Base-by-base conservation (phyloP, 106 monocot genomes). In the Narthecium ossifragum region DNA sequence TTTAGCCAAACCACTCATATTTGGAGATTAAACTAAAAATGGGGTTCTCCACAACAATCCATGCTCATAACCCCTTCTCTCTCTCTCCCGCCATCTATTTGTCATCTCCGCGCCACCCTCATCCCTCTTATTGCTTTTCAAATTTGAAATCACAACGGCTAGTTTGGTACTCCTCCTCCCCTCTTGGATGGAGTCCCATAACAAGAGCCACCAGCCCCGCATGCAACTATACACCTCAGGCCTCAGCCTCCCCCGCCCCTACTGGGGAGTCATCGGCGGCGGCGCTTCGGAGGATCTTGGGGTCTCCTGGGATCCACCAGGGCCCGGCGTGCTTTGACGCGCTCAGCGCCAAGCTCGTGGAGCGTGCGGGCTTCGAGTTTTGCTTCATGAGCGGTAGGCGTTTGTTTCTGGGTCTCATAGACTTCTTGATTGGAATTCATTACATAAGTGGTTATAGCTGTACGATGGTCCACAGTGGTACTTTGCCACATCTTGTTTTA, bases 311-410 rank as follows among this genome's bases (percentile, higher is more conserved):
- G 30, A 74, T 73, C 55, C 84, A 86, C 41, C 90, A 84, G 81
- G 96, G 90, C 5, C 96, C 96, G 4, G 90, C 86, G 1, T 86
- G 83, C 71, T 90, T 84, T 57, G 90, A 96, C 48, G 90, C 84
- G 14, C 76, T 96, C 51, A 90, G 90, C 32, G 96, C 90, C 10
- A 90, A 76, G 71, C 90, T 98, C 28, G 86, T 98, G 0, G 81
- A 90, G 72, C 59, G 73, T 18, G 90, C 96, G 8, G 90, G 87
- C 3, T 98, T 98, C 60, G 23, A 39, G 46, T 84, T 81, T 50
- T 84, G 86, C 56, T 84, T 96, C 78, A 84, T 71, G 67, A 90
- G 96, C 73, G 90, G 94, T 84, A 78, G 32, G 67, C 79, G 84
- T 77, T 88, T 45, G 79, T 13, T 70, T 30, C 48, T 48, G 22